These are phyloP conservation scores for Peniophora sp. DNA, from an alignment of 1,284 basidiomycete genomes.

Conservation along the genomic window DNA sequence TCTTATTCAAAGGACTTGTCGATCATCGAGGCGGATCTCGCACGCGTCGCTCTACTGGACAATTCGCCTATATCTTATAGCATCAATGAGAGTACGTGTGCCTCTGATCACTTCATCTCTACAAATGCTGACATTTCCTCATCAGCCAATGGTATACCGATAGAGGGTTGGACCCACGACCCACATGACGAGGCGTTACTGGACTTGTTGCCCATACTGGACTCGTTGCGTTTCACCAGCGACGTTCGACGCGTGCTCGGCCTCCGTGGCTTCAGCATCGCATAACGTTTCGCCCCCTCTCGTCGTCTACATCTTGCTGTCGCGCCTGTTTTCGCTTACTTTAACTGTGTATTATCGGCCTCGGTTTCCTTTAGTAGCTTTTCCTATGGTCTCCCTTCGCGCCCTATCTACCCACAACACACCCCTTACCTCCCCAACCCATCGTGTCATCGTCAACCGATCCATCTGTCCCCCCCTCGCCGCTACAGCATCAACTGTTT, in stretches of 20 bases:
- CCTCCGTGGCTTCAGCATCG: constrained; percentile 50
- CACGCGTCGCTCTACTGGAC: constrained; percentile 89
- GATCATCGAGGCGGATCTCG: constrained; percentile 83
- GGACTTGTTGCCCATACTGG: constrained; percentile 91
- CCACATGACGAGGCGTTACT: constrained; percentile 94
- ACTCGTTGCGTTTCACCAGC: constrained; percentile 91
- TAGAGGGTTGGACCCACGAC: constrained; percentile 99
- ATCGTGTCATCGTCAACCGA: too few relatives aligned
- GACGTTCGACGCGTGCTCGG: constrained; percentile 93
- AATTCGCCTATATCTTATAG: constrained; percentile 94
- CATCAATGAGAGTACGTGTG: constrained; percentile 78
- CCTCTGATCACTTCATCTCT: not conserved
- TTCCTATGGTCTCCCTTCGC: not conserved
- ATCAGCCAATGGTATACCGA: constrained; percentile 90
- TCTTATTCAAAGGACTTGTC: constrained; percentile 93
- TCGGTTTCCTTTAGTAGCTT: too few relatives aligned
- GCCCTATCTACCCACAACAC: not conserved
- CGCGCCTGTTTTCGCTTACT: too few relatives aligned
- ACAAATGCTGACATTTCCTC: not conserved
- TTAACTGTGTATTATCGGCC: too few relatives aligned
- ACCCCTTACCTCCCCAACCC: too few relatives aligned
- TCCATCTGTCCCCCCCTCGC: too few relatives aligned
- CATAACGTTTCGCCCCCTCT: constrained; percentile 17
- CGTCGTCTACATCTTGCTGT: too few relatives aligned
- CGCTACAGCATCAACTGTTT: too few relatives aligned